Evolutionary conservation across 2,329 filamentous ascomycete genomes (phyloP), one percentile per base, ranked within the genome.

Genomic region (Fusarium abutilonis): DNA sequence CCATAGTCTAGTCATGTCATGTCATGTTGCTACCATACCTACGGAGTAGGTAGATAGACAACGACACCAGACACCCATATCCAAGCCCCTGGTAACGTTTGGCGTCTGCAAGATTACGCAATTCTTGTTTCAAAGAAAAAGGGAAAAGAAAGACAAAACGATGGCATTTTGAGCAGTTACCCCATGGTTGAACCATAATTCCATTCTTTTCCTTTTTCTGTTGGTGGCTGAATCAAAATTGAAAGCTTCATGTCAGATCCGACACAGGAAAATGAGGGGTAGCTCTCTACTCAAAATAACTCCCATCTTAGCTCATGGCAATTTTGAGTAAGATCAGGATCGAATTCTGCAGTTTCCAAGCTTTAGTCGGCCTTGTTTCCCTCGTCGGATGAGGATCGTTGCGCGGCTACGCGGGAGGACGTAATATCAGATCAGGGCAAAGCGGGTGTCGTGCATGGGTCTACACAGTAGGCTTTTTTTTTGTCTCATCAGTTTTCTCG

Each of bases 391-490:
- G 10, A 31, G 47, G 51, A 51, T 65, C 52, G 44, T 41, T 26
- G 23, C 23, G 23, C 40, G 9, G 47, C 23, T 26, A 26, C 23
- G 8, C 17, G 34, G 41, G 39, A 51, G 23, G 56, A 62, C 56
- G 56, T 65, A 64, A 63, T 62, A 65, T 64, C 61, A 64, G 61
- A 64, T 64, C 61, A 64, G 56, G 58, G 52, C 42, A 44, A n/a
- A 59, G 53, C 58, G 47, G 52, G 41, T 61, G 52, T 48, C 29
- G 43, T 56, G 50, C 51, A 50, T 59, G 36, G 38, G 41, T 31
- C 56, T 49, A 58, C 13, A 47, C 41, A 19, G 19, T 19, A 19
- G 4, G 19, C 19, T 4, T 19, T 19, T 45, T 21, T 42, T 45
- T n/a, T 46, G 36, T 13, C 53, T 57, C 60, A n/a, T n/a, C n/a